phyloP scores from a whole-genome alignment of 2,329 filamentous ascomycete species.

The Fusarium sacchari region DNA sequence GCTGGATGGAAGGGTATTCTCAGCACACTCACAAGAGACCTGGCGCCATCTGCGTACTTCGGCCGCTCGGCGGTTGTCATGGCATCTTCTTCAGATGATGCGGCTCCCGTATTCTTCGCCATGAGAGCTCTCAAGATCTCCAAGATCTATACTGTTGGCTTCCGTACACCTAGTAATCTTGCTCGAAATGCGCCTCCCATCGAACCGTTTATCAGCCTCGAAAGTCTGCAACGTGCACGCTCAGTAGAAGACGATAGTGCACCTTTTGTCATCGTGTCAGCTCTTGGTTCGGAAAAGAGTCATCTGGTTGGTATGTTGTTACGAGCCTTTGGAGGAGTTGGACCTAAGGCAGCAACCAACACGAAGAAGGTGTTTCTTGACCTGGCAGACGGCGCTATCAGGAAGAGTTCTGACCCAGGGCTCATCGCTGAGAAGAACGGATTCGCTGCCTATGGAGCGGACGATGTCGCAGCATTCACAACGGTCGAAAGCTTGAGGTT shows the following conservation, averaged over 20 bases:
- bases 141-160: slow-evolving; percentile 86
- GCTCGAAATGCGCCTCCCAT: slow-evolving; percentile 72
- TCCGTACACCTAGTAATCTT: slow-evolving; percentile 72
- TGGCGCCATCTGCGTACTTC: slow-evolving; percentile 83
- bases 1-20: slow-evolving; percentile 87
- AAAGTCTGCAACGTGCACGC: slow-evolving; percentile 66
- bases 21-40: slow-evolving; percentile 81
- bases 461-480: slow-evolving; percentile 84
- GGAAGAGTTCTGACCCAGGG: slow-evolving; percentile 72
- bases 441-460: slow-evolving; percentile 81
- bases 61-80: slow-evolving; percentile 80
- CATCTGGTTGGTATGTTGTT: slow-evolving; percentile 81
- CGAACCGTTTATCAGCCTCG: slow-evolving; percentile 82
- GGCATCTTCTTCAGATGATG: slow-evolving; percentile 77
- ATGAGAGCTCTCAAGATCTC: slow-evolving; percentile 79
- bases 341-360: slow-evolving; percentile 47
- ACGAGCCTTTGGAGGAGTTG: slow-evolving; percentile 70
- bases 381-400: slow-evolving; percentile 67
- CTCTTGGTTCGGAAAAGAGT: slow-evolving; percentile 80
- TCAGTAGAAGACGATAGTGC: slow-evolving; percentile 62
- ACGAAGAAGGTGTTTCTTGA: slow-evolving; percentile 81
- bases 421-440: slow-evolving; percentile 77
- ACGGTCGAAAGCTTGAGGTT: slow-evolving; percentile 83
- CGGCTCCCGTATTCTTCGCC: slow-evolving; percentile 81
- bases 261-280: slow-evolving; percentile 84